These are phyloP conservation scores for Hansenula sp. DNA, from an alignment of 1,139 yeast species.

Conservation along the genomic window DNA sequence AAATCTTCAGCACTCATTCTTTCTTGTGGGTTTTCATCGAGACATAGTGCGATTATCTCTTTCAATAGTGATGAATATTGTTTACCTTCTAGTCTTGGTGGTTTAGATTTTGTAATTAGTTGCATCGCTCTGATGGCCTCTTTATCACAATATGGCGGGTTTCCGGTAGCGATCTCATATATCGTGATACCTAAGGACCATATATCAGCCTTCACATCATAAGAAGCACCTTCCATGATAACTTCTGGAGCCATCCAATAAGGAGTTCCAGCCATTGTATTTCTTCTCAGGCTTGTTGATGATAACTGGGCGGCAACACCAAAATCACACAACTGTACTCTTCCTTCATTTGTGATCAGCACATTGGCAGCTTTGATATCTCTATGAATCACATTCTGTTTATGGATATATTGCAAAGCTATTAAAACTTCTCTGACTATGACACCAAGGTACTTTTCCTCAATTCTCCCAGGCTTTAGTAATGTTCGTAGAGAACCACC, in stretches of 20 bases:
- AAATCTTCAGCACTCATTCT: constrained; percentile 87
- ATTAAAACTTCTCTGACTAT: constrained; percentile 75
- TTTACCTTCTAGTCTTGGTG: constrained; percentile 91
- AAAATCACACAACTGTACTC: constrained; percentile 90
- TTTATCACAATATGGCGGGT: constrained; percentile 95
- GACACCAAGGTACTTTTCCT: constrained; percentile 78
- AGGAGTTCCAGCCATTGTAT: constrained; percentile 98
- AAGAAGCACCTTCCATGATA: constrained; percentile 85
- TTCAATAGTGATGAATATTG: constrained; percentile 73
- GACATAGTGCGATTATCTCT: constrained; percentile 86
- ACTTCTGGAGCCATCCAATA: constrained; percentile 99
- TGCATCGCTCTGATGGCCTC: constrained; percentile 96
- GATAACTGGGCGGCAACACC: constrained; percentile 96
- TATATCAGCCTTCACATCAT: constrained; percentile 83
- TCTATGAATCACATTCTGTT: constrained; percentile 88
- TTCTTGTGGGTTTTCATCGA: constrained; percentile 90
- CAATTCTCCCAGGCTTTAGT: constrained; percentile 82
- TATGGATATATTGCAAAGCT: constrained; percentile 81
- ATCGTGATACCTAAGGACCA: constrained; percentile 95
- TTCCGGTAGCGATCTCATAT: constrained; percentile 94
- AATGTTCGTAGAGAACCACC: constrained; percentile 93
- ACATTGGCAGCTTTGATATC: constrained; percentile 97
- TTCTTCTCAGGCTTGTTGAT: constrained; percentile 72
- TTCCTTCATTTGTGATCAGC: constrained; percentile 83
- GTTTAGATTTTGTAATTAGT: constrained; percentile 86